Percentiles rank a stretch among this genome's conserved stretches.
Evolutionary conservation across 768 basidiomycete species (phyloP).

Genomic region (Pseudohyphozyma bogoriensis): DNA sequence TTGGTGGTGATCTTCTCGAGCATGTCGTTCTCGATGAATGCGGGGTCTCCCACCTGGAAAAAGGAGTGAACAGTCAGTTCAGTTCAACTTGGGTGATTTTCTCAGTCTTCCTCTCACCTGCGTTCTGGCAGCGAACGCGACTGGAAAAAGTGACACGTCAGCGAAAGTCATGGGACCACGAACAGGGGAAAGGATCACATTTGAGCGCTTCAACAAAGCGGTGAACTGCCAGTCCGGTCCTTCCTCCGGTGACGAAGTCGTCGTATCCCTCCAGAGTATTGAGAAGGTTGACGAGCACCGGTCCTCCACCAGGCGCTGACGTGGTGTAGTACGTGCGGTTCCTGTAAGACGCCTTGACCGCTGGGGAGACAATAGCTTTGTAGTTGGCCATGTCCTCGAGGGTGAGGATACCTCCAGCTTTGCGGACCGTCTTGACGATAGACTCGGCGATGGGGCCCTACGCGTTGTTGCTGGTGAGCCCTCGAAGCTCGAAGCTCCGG

Average conservation of each 20-base stretch:
- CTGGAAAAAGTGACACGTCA: constrained; percentile 35
- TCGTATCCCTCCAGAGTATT: constrained; percentile 72
- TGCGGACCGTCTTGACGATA: constrained; percentile 57
- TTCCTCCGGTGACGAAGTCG: constrained; percentile 44
- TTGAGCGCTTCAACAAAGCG: constrained; percentile 76
- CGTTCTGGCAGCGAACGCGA: constrained; percentile 65
- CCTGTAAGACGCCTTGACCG: constrained; percentile 66
- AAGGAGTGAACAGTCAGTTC: no score
- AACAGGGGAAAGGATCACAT: constrained; percentile 44
- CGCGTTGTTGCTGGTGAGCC: neutral
- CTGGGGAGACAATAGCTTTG: constrained; percentile 55
- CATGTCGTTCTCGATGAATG: constrained; percentile 40
- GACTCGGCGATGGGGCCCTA: constrained; percentile 74
- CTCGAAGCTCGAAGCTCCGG: no score
- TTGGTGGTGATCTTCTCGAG: constrained; percentile 30
- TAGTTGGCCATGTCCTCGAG: constrained; percentile 65
- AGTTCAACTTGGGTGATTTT: no score
- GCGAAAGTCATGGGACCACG: no score
- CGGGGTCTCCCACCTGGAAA: constrained; percentile 74
- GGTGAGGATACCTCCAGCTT: constrained; percentile 69
- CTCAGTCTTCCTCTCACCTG: no score
- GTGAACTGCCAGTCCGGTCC: constrained; percentile 60
- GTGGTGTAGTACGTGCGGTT: constrained; percentile 73
- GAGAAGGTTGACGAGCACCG: constrained; percentile 82
- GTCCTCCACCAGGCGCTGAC: constrained; percentile 71